Evolutionary conservation across 129 eudicot genomes (phyloP).

Genomic region (Flaveria brownii): DNA sequence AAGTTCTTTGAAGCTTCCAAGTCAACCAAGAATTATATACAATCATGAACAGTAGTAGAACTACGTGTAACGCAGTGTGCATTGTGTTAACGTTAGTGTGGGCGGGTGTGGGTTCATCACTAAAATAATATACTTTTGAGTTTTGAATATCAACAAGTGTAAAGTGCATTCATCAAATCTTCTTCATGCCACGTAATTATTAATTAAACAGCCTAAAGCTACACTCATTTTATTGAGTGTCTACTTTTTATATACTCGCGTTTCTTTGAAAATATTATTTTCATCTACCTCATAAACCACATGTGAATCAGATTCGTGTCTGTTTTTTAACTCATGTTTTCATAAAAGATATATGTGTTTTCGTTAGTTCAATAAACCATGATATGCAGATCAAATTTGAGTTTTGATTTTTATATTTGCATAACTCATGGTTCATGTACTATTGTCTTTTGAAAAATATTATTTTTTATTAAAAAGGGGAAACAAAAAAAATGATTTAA

Average conservation of each 20-base stretch:
- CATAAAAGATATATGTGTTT: too few species aligned
- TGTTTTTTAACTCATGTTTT: too few species aligned
- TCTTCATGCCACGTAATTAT: background rate
- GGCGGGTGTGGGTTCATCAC: slow-evolving; percentile 24
- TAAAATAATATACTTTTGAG: slow-evolving; percentile 12
- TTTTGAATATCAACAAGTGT: slow-evolving; percentile 15
- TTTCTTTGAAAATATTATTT: too few species aligned
- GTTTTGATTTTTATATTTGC: too few species aligned
- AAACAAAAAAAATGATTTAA: too few species aligned
- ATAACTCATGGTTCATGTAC: too few species aligned
- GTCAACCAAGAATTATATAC: slow-evolving; percentile 28
- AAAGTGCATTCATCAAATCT: slow-evolving; percentile 22
- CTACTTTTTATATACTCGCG: background rate
- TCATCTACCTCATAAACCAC: too few species aligned
- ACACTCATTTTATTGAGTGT: background rate
- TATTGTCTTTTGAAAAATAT: too few species aligned
- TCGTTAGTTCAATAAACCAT: too few species aligned
- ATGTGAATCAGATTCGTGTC: too few species aligned
- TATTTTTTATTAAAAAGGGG: too few species aligned
- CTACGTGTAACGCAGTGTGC: slow-evolving; percentile 26
- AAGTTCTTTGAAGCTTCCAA: slow-evolving; percentile 40
- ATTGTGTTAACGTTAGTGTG: slow-evolving; percentile 12
- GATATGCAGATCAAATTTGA: too few species aligned
- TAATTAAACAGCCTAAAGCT: background rate
- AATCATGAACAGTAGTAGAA: slow-evolving; percentile 16